phyloP scores from a whole-genome alignment of 2,329 filamentous ascomycete species.

The Endoconidiophora polonica region DNA sequence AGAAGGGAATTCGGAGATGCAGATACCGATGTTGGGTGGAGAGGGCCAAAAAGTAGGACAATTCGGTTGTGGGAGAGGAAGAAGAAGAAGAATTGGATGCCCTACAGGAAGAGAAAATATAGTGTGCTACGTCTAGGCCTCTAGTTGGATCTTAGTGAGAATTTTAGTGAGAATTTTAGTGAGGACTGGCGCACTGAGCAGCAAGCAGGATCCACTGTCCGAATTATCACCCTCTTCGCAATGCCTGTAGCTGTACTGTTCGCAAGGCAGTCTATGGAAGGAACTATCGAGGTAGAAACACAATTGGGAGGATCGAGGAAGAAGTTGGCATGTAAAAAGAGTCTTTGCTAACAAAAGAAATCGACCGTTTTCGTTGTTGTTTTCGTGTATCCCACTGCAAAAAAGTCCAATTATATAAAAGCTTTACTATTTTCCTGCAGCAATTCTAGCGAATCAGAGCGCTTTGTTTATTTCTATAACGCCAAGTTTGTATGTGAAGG shows the following conservation, averaged over 20 bases:
- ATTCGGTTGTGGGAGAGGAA: background rate
- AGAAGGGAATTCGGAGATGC: background rate
- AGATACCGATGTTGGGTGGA: background rate
- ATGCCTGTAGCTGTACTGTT: no score
- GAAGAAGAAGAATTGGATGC: constrained; percentile 1
- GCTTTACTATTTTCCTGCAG: background rate
- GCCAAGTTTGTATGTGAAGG: background rate
- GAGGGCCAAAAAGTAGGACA: constrained; percentile 3
- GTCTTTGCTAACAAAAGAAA: no score
- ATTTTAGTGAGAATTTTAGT: background rate
- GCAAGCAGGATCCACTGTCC: no score
- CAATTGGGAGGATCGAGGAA: no score
- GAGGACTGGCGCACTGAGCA: no score
- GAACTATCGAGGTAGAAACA: no score
- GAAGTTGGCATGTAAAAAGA: no score
- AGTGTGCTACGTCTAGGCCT: background rate
- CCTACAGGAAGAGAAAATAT: background rate
- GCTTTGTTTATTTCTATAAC: background rate
- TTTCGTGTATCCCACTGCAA: background rate
- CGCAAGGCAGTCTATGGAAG: no score
- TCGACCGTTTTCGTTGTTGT: no score
- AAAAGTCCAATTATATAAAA: constrained; percentile 3
- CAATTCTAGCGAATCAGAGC: background rate
- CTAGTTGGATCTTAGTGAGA: background rate
- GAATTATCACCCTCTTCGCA: no score